Percentiles rank a stretch among this genome's conserved stretches.
Conservation (phyloP, 495 filamentous ascomycete species). For the Achaetomiella virescens region DNA sequence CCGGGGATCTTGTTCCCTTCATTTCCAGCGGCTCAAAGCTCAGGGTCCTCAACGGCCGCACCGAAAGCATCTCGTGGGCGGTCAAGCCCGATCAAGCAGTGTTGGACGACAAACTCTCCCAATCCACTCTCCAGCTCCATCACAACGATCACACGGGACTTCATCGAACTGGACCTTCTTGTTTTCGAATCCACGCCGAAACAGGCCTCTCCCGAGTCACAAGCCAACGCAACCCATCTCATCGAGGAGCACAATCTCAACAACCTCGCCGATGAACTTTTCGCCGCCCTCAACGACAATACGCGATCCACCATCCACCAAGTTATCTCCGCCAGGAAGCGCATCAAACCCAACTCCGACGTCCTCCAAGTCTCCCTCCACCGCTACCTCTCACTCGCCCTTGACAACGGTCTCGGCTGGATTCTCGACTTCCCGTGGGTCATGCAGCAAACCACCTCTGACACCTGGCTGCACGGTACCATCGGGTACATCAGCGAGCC, state of each 20-base stretch:
- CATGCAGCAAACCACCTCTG: conserved; percentile 1
- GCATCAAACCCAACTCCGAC: neutral
- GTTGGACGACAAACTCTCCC: neutral
- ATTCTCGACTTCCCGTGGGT: conserved; percentile 10
- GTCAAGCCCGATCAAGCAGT: neutral
- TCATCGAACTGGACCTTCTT: conserved; percentile 21
- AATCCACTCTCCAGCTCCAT: conserved; percentile 3
- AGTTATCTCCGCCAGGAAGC: neutral
- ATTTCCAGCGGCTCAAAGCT: conserved; percentile 5
- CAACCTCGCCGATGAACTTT: neutral
- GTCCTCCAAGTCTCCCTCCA: neutral
- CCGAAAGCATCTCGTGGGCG: conserved; percentile 15
- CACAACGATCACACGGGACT: conserved; percentile 11
- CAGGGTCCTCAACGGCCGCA: neutral
- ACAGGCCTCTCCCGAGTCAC: neutral
- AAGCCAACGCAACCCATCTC: neutral
- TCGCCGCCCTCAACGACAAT: neutral
- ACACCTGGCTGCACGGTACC: conserved; percentile 1
- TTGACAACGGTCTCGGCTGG: conserved; percentile 22
- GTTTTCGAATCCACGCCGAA: conserved; percentile 4
- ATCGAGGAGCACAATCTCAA: conserved; percentile 7
- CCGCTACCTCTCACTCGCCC: conserved; percentile 3
- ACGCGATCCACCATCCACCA: neutral
- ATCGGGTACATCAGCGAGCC: neutral
- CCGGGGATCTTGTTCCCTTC: conserved; percentile 15